Percentiles rank a stretch among this genome's conserved stretches.
Conservation (phyloP, 495 filamentous ascomycete genomes). For the Neurospora tetrasperma region DNA sequence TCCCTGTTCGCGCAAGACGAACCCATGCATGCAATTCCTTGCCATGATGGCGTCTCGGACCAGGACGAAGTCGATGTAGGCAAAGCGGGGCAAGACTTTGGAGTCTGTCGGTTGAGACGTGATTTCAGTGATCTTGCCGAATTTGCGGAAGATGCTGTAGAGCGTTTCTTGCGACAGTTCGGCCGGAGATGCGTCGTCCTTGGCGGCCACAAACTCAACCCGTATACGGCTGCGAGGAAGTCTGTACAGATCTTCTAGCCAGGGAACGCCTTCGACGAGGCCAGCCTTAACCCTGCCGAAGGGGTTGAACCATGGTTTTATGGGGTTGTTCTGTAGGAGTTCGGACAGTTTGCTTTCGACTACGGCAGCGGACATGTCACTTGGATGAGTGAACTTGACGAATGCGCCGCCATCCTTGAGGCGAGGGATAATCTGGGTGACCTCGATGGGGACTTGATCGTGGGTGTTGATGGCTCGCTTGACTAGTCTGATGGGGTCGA, state of each 20-base stretch:
- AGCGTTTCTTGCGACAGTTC: slow-evolving; percentile 81
- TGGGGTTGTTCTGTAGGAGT: slow-evolving; percentile 54
- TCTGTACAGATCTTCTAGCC: slow-evolving; percentile 87
- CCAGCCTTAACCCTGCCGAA: slow-evolving; percentile 57
- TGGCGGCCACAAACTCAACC: slow-evolving; percentile 75
- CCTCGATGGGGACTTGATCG: slow-evolving; percentile 44
- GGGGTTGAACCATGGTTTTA: slow-evolving; percentile 84
- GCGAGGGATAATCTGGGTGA: slow-evolving; percentile 70
- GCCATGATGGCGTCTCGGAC: slow-evolving; percentile 72
- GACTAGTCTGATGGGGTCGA: slow-evolving; percentile 55
- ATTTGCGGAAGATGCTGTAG: slow-evolving; percentile 79
- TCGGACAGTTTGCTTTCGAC: slow-evolving; percentile 41
- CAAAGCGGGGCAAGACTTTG: slow-evolving; percentile 69
- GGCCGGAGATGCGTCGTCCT: slow-evolving; percentile 35
- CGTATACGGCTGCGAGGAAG: slow-evolving; percentile 64
- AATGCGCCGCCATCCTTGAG: slow-evolving; percentile 90
- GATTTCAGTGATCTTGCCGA: slow-evolving; percentile 82
- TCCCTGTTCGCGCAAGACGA: slow-evolving; percentile 57
- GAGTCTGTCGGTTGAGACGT: slow-evolving; percentile 68
- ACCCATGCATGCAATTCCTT: slow-evolving; percentile 88
- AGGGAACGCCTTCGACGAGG: slow-evolving; percentile 74
- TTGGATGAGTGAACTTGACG: slow-evolving; percentile 67
- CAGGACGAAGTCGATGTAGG: slow-evolving; percentile 62
- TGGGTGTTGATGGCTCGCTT: slow-evolving; percentile 47
- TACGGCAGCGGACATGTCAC: slow-evolving; percentile 40